phyloP scores from a whole-genome alignment of 1,284 basidiomycete genomes.

The Megacollybia platyphylla region DNA sequence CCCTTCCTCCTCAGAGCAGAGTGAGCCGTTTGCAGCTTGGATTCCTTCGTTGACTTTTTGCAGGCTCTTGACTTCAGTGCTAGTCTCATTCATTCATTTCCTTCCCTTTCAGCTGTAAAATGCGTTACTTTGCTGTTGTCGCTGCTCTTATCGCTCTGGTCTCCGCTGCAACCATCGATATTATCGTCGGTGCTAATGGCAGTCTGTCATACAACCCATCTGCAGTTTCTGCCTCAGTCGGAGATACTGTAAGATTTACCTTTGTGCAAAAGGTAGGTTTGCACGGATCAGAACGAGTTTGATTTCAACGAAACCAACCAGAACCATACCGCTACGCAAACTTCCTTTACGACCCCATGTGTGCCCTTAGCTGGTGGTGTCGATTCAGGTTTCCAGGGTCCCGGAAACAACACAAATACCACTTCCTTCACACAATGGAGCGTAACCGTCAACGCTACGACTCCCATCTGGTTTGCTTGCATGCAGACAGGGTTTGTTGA shows the following conservation, averaged over 20 bases:
- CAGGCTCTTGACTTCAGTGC: conserved; percentile 8
- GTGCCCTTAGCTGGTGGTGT: conserved; percentile 9
- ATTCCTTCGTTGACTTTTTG: neutral
- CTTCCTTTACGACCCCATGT: conserved; percentile 12
- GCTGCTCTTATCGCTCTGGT: conserved; percentile 8
- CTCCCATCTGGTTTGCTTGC: conserved; percentile 16
- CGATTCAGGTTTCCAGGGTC: conserved; percentile 12
- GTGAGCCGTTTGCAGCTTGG: neutral
- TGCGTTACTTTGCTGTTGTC: conserved; percentile 9
- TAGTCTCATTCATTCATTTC: conserved; percentile 2
- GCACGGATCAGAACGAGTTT: neutral
- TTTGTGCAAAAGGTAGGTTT: neutral
- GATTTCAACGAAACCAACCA: conserved; percentile 4
- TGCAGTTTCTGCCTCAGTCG: conserved; percentile 6
- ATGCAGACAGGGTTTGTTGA: conserved; percentile 7
- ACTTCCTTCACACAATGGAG: conserved; percentile 11
- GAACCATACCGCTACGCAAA: conserved; percentile 13
- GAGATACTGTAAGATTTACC: conserved; percentile 5
- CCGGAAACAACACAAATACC: conserved; percentile 6
- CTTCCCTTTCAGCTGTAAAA: conserved; percentile 4
- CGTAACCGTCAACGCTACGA: conserved; percentile 11
- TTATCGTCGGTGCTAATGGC: conserved; percentile 8
- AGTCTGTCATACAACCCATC: conserved; percentile 8
- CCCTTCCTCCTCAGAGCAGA: conserved; percentile 3
- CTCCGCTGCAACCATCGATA: conserved; percentile 7